Conservation (phyloP, 2,329 filamentous ascomycete species). For the Pyrenophora seminiperda region DNA sequence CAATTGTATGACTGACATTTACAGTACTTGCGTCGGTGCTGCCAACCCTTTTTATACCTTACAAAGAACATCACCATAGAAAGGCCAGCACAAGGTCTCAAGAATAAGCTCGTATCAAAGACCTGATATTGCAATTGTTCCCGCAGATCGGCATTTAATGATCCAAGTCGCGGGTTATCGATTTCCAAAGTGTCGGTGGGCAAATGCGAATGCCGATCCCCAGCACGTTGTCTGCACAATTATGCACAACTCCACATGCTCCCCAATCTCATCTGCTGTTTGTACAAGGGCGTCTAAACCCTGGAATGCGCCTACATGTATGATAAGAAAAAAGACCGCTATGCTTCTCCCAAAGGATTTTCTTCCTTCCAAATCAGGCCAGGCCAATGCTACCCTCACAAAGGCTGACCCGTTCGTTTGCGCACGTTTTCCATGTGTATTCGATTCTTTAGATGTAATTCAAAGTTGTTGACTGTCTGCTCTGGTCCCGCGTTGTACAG, state of each 20-base stretch:
- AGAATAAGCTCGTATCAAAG: constrained; percentile 8
- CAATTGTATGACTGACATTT: constrained; percentile 10
- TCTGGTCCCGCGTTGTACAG: constrained; percentile 89
- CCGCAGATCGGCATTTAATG: constrained; percentile 2
- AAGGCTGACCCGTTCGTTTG: constrained; percentile 34
- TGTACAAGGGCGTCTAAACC: constrained; percentile 25
- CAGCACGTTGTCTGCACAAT: constrained; percentile 25
- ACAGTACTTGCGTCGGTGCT: constrained; percentile 12
- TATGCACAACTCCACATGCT: constrained; percentile 18
- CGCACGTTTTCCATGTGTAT: constrained; percentile 60
- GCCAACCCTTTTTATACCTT: constrained; percentile 10
- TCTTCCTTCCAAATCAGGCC: background rate
- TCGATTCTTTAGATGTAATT: constrained; percentile 87
- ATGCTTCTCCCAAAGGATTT: constrained; percentile 10
- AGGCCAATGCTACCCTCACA: constrained; percentile 1
- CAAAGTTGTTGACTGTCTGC: constrained; percentile 85
- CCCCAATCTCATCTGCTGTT: constrained; percentile 18
- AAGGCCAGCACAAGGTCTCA: constrained; percentile 10
- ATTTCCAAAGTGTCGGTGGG: constrained; percentile 23
- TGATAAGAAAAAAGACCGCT: constrained; percentile 15
- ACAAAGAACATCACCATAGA: constrained; percentile 3
- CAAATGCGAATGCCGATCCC: constrained; percentile 38
- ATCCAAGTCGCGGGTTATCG: constrained; percentile 15
- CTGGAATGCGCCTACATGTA: constrained; percentile 19
- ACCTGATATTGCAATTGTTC: constrained; percentile 7